phyloP scores from a whole-genome alignment of 306 rosid species.

The Gleditsia sinensis region DNA sequence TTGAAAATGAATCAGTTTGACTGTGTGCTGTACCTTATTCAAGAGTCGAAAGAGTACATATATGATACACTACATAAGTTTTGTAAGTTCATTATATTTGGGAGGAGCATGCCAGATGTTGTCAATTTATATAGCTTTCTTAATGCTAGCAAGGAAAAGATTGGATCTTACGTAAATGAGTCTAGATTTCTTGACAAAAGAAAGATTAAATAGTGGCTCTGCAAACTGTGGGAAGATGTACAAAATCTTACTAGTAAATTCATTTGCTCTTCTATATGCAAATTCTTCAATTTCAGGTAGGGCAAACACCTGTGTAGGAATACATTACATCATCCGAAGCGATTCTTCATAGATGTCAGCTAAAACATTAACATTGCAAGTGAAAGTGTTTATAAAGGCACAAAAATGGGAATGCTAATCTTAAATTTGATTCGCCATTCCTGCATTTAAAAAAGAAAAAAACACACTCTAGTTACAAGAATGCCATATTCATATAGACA shows the following conservation, averaged over 20 bases:
- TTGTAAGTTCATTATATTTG: neutral
- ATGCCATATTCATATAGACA: neutral
- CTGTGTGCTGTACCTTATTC: neutral
- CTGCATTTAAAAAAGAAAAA: neutral
- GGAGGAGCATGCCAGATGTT: neutral
- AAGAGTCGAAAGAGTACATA: neutral
- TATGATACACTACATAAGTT: neutral
- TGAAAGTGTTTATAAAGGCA: neutral
- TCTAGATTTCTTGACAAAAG: neutral
- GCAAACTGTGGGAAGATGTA: slow-evolving; percentile 1
- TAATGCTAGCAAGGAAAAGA: neutral
- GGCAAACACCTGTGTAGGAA: slow-evolving; percentile 39
- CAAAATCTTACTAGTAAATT: slow-evolving; percentile 48
- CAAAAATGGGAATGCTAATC: neutral
- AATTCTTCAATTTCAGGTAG: slow-evolving; percentile 72
- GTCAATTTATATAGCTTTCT: neutral
- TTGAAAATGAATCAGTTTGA: neutral
- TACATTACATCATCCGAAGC: slow-evolving; percentile 3
- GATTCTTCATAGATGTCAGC: slow-evolving; percentile 7
- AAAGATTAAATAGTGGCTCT: neutral
- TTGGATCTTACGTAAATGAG: neutral
- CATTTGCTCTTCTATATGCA: slow-evolving; percentile 44
- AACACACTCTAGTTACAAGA: neutral
- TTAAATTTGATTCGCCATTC: neutral
- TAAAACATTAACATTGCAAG: slow-evolving; percentile 1